Conservation (phyloP, 2,329 filamentous ascomycete genomes). For the Pestalotiopsis sp. region DNA sequence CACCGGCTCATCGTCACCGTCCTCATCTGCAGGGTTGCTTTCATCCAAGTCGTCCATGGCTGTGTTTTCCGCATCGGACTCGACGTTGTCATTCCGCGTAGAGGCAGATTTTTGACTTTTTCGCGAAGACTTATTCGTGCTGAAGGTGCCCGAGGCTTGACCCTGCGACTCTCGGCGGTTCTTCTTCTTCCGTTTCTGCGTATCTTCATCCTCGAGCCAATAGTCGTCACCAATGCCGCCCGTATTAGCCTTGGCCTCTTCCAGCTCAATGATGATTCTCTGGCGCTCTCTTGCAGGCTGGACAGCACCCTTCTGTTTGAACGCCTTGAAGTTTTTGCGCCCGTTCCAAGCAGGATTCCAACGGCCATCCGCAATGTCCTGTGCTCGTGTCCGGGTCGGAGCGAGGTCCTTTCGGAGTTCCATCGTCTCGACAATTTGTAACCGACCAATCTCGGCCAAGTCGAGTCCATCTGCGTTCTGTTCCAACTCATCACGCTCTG, state of each 20-base stretch:
- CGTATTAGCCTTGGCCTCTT: slow-evolving; percentile 71
- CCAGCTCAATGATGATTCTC: slow-evolving; percentile 68
- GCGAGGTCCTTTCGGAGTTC: slow-evolving; percentile 52
- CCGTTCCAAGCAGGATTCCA: slow-evolving; percentile 95
- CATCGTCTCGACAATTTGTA: slow-evolving; percentile 80
- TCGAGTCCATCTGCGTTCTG: slow-evolving; percentile 66
- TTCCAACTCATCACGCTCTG: slow-evolving; percentile 56
- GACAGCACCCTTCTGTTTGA: slow-evolving; percentile 61
- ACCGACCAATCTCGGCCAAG: slow-evolving; percentile 70
- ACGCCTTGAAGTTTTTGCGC: slow-evolving; percentile 93
- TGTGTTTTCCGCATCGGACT: slow-evolving; percentile 18
- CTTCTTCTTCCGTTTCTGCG: slow-evolving; percentile 31
- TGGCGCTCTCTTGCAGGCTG: slow-evolving; percentile 41
- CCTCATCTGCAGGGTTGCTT: slow-evolving; percentile 20
- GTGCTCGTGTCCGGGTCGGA: slow-evolving; percentile 44
- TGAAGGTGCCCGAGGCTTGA: neutral
- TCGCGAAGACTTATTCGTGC: neutral
- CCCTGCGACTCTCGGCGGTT: slow-evolving; percentile 13
- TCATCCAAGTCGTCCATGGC: slow-evolving; percentile 7
- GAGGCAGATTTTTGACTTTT: neutral
- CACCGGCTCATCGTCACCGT: slow-evolving; percentile 25
- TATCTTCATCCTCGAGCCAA: slow-evolving; percentile 64
- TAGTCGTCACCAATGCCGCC: slow-evolving; percentile 78
- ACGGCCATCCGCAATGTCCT: slow-evolving; percentile 55
- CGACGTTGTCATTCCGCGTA: neutral